Evolutionary conservation across 768 basidiomycete genomes (phyloP).

Genomic region (Lentinula boryana): DNA sequence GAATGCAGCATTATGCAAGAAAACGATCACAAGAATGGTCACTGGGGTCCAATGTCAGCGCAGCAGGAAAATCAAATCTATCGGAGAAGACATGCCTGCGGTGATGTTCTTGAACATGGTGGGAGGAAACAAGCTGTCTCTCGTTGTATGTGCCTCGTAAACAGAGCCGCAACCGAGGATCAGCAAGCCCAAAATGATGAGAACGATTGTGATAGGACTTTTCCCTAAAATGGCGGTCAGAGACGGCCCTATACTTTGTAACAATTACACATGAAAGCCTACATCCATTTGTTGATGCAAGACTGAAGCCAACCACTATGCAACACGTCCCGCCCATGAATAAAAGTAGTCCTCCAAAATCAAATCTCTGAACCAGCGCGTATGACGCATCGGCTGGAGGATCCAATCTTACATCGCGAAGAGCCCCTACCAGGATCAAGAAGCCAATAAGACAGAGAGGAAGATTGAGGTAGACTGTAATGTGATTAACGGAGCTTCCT

Average conservation of each 20-base stretch:
- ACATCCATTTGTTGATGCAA: conserved; percentile 67
- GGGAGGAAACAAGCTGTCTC: conserved; percentile 69
- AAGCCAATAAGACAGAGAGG: conserved; percentile 64
- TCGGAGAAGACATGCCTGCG: conserved; percentile 38
- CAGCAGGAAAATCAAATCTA: not conserved
- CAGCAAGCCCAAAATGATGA: conserved; percentile 50
- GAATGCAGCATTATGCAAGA: conserved; percentile 80
- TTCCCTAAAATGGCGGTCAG: conserved; percentile 44
- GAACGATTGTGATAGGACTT: conserved; percentile 50
- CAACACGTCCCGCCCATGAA: conserved; percentile 73
- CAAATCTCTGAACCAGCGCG: conserved; percentile 51
- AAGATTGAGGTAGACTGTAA: conserved; percentile 75
- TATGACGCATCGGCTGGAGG: conserved; percentile 39
- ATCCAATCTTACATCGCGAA: conserved; percentile 49
- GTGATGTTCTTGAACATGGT: conserved; percentile 54
- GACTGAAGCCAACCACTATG: conserved; percentile 76
- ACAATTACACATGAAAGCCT: conserved; percentile 22
- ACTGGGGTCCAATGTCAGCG: conserved; percentile 30
- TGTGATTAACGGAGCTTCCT: conserved; percentile 12
- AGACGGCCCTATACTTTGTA: conserved; percentile 4
- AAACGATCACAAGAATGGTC: conserved; percentile 59
- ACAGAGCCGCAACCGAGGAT: conserved; percentile 54
- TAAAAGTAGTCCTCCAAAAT: conserved; percentile 71
- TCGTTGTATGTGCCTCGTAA: conserved; percentile 61
- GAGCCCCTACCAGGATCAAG: conserved; percentile 50